A percentile compares a stretch with the other conserved stretches of the same genome.
Evolutionary conservation across 805 yeast genomes (phyloP).

Genomic region (Sugiyamaella smithiae): DNA sequence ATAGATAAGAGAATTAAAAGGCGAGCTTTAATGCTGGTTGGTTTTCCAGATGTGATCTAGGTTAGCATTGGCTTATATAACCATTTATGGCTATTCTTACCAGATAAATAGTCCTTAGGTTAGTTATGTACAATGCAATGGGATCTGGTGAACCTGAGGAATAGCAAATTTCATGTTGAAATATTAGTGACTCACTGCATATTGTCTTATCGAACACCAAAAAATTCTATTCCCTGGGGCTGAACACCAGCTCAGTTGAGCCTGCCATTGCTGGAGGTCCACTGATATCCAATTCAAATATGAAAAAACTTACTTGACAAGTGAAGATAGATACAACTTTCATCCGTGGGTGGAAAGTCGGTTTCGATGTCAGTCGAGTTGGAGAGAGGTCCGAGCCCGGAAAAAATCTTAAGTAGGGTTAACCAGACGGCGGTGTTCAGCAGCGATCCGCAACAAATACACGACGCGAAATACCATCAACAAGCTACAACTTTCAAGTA

Average conservation of each 20-base stretch:
- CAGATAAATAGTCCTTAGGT: constrained; percentile 28
- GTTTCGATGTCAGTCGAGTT: not conserved
- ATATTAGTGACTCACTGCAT: constrained; percentile 1
- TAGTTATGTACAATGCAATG: constrained; percentile 5
- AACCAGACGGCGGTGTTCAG: too few relatives aligned
- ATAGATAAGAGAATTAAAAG: not conserved
- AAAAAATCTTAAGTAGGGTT: too few relatives aligned
- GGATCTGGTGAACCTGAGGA: not conserved
- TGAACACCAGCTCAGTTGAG: too few relatives aligned
- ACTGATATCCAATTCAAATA: too few relatives aligned
- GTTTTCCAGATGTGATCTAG: constrained; percentile 52
- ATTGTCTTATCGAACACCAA: constrained; percentile 8
- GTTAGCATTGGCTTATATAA: not conserved
- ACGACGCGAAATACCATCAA: too few relatives aligned
- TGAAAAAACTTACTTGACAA: constrained; percentile 19
- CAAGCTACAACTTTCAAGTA: too few relatives aligned
- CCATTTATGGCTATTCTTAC: not conserved
- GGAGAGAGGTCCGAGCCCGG: too few relatives aligned
- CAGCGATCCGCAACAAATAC: too few relatives aligned
- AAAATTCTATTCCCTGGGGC: too few relatives aligned
- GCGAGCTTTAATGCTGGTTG: constrained; percentile 40
- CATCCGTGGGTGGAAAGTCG: constrained; percentile 9
- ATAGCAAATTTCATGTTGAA: constrained; percentile 13
- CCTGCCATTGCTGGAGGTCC: too few relatives aligned
- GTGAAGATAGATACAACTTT: constrained; percentile 21